Evolutionary conservation across 495 filamentous ascomycete genomes (phyloP).

Genomic region (Hyaloscypha finlandica): DNA sequence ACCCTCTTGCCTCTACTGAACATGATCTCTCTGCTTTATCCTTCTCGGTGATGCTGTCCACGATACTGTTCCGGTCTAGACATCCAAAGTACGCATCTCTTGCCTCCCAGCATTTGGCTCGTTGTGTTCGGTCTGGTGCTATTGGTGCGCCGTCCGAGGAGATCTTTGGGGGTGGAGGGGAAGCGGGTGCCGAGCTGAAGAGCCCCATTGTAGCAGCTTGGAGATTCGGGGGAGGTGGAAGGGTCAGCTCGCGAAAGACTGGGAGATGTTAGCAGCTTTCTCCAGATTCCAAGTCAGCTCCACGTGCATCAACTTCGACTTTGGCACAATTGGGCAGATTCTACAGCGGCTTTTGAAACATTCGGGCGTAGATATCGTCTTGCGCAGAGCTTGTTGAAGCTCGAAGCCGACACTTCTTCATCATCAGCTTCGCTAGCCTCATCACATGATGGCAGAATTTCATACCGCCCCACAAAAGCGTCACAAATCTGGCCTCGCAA

Average conservation of each 20-base stretch:
- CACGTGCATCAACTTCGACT: neutral
- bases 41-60: constrained; percentile 72
- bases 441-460: constrained; percentile 14
- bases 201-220: constrained; percentile 20
- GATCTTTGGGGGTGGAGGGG: constrained; percentile 31
- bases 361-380: neutral
- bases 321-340: neutral
- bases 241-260: neutral
- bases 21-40: constrained; percentile 67
- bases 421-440: neutral
- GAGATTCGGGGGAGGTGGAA: neutral
- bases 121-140: constrained; percentile 71
- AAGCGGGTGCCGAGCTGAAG: constrained; percentile 23
- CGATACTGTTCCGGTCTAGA: constrained; percentile 75
- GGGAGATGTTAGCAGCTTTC: neutral
- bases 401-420: neutral
- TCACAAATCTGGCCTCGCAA: constrained; percentile 1
- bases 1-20: constrained; percentile 60
- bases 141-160: constrained; percentile 35
- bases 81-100: constrained; percentile 86
- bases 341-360: neutral
- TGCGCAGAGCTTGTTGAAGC: neutral
- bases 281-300: neutral
- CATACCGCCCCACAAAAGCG: neutral
- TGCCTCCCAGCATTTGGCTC: constrained; percentile 81